Base-by-base conservation (phyloP, 148 eudicot species). In the Fagopyrum homotropicum region DNA sequence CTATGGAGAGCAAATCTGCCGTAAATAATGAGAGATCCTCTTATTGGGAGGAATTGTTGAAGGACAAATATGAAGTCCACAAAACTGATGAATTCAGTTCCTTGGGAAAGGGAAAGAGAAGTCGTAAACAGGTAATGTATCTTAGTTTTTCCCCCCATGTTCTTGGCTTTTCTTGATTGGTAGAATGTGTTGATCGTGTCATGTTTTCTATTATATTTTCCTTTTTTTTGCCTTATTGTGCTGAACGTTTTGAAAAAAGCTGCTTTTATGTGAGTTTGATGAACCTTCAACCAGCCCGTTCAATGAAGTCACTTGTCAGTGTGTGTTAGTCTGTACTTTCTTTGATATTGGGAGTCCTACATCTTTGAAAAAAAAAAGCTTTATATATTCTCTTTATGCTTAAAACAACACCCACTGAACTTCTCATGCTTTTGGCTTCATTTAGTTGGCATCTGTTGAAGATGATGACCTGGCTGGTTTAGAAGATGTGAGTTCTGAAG, bases 381-480 rank as follows among this genome's bases (percentile, higher is more conserved):
- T 35, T 11, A 63, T 29, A 63, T 29, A 63, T 26, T 11, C 44
- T 2, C 16, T 4, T 29, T 63, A 29, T 29, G 30, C 71, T 17
- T 35, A 35, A 4, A 40, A 43, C 71, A 66, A 35, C 46, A 66
- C 30, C 19, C 12, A 5, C 6, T 66, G 71, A 66, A n/a, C 71
- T 35, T 66, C 9, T 40, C 71, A 43, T 61, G 71, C 71, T 66
- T 40, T 66, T 66, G 71, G 71, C 69, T 63, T 63, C 7, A 10
- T 63, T 63, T 66, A 95, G 99, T 86, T 95, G 94, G 91, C 88
- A 5, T 89, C 99, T 77, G 97, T 95, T 47, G 99, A 92, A 82
- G 97, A 93, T 73, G 97, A 92, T 83, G 96, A 92, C 83, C 87
- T 95, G 84, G 97, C 99, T 78, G 97, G 99, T 78, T 76, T 92